Percentiles rank a stretch among this genome's conserved stretches.
Conservation (phyloP, 2,329 filamentous ascomycete genomes). For the Hyphodiscus sp. region DNA sequence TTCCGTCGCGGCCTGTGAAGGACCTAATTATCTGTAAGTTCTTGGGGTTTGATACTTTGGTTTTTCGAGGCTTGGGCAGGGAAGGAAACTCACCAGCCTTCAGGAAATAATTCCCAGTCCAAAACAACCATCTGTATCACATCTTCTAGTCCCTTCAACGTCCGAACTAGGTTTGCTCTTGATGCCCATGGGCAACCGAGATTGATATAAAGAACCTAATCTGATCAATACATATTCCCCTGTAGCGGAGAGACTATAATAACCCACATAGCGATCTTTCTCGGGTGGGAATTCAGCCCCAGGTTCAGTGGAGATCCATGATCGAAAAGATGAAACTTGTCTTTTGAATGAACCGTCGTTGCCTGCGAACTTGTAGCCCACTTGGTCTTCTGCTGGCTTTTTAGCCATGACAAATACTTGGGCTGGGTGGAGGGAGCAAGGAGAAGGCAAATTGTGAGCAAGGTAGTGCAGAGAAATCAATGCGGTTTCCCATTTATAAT, state of each 20-base stretch:
- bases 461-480: background rate
- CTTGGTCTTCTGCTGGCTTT: background rate
- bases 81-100: constrained; percentile 11
- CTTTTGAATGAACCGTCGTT: constrained; percentile 84
- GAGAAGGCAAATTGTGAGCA: background rate
- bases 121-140: constrained; percentile 33
- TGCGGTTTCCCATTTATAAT: background rate
- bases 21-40: background rate
- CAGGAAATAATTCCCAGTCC: constrained; percentile 1
- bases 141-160: constrained; percentile 85
- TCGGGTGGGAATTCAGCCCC: constrained; percentile 41
- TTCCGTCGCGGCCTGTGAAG: constrained; percentile 7
- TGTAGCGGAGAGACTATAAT: background rate
- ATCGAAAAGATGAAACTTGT: constrained; percentile 68
- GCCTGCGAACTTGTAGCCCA: constrained; percentile 1
- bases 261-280: constrained; percentile 61
- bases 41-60: background rate
- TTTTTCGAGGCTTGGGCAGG: no score
- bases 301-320: constrained; percentile 43
- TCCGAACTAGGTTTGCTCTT: constrained; percentile 75
- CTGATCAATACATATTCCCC: background rate
- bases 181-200: constrained; percentile 41
- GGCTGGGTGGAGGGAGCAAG: background rate
- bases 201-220: constrained; percentile 1
- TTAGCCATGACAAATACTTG: background rate